Conservation (phyloP, 768 basidiomycete species). For the Postia placenta region DNA sequence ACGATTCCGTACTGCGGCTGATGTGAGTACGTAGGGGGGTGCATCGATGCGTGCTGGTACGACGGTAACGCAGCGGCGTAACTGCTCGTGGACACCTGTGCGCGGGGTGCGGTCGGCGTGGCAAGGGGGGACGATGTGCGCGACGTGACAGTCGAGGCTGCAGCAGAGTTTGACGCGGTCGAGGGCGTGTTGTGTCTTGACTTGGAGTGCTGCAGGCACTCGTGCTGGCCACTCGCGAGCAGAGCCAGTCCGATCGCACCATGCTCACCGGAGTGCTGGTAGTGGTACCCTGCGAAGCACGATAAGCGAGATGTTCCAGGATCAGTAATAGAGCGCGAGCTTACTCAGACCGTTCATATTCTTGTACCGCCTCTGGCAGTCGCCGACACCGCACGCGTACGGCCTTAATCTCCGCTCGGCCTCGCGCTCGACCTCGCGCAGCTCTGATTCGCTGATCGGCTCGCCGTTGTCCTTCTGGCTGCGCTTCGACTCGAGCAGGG, state of each 20-base stretch:
- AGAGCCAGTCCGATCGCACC: slow-evolving; percentile 83
- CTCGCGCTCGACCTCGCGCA: slow-evolving; percentile 73
- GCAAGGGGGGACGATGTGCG: slow-evolving; percentile 12
- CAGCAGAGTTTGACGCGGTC: slow-evolving; percentile 7
- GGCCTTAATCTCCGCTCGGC: slow-evolving; percentile 79
- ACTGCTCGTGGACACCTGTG: slow-evolving; percentile 1
- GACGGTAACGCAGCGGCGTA: slow-evolving; percentile 5
- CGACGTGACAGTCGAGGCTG: slow-evolving; percentile 4
- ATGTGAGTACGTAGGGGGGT: slow-evolving; percentile 4
- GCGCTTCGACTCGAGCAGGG: slow-evolving; percentile 50
- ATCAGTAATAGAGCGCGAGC: slow-evolving; percentile 12
- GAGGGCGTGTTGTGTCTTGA: slow-evolving; percentile 20
- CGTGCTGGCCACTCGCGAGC: slow-evolving; percentile 70
- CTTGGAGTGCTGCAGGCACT: slow-evolving; percentile 35
- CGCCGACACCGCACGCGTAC: slow-evolving; percentile 86
- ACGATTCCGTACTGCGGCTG: slow-evolving; percentile 1
- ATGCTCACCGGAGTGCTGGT: slow-evolving; percentile 94
- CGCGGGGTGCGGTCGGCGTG: slow-evolving; percentile 11
- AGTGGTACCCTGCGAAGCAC: slow-evolving; percentile 61
- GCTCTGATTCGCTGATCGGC: slow-evolving; percentile 45
- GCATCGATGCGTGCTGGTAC: slow-evolving; percentile 1
- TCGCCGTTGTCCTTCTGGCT: slow-evolving; percentile 33
- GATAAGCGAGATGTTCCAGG: slow-evolving; percentile 3
- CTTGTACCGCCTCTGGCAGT: slow-evolving; percentile 87
- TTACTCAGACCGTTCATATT: slow-evolving; percentile 92